Conservation (phyloP, 2,329 filamentous ascomycete genomes). For the Fusarium sp. region DNA sequence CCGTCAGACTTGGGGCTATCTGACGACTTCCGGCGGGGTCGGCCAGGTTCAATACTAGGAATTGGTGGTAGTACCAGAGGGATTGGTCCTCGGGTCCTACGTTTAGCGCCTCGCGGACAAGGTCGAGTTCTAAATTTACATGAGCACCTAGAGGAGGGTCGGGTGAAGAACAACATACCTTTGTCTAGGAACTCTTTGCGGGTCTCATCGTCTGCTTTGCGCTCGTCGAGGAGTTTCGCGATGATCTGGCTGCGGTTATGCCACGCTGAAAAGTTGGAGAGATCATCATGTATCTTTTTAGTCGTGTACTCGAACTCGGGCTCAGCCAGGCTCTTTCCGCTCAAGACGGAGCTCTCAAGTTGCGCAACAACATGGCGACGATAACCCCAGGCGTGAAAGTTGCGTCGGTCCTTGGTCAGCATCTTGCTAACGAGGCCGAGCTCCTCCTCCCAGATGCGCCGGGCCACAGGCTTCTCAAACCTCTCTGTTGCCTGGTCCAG, state of each 20-base stretch:
- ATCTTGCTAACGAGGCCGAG: slow-evolving; percentile 87
- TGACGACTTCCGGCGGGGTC: slow-evolving; percentile 60
- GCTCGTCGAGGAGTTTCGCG: slow-evolving; percentile 77
- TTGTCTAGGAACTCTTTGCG: slow-evolving; percentile 77
- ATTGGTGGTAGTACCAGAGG: slow-evolving; percentile 97
- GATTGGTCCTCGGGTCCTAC: slow-evolving; percentile 95
- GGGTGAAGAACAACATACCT: slow-evolving; percentile 57
- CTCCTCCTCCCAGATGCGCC: slow-evolving; percentile 84
- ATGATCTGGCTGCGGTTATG: slow-evolving; percentile 90
- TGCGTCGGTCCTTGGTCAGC: slow-evolving; percentile 85
- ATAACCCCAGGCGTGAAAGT: slow-evolving; percentile 98
- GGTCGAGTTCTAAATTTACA: slow-evolving; percentile 70
- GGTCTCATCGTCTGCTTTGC: slow-evolving; percentile 69
- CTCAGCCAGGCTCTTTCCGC: slow-evolving; percentile 75
- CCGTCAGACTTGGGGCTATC: slow-evolving; percentile 72
- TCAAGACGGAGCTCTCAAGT: slow-evolving; percentile 70
- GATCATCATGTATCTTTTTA: slow-evolving; percentile 83
- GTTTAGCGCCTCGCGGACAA: slow-evolving; percentile 82
- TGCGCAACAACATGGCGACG: slow-evolving; percentile 80
- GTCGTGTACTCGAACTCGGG: slow-evolving; percentile 90
- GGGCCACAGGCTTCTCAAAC: slow-evolving; percentile 66
- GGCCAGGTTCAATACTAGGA: slow-evolving; percentile 77
- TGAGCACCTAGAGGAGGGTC: not conserved
- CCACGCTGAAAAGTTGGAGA: slow-evolving; percentile 98
- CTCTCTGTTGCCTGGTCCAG: slow-evolving; percentile 76